Base-by-base conservation (phyloP, 2,329 filamentous ascomycete species). In the Cadophora luteo-olivacea region DNA sequence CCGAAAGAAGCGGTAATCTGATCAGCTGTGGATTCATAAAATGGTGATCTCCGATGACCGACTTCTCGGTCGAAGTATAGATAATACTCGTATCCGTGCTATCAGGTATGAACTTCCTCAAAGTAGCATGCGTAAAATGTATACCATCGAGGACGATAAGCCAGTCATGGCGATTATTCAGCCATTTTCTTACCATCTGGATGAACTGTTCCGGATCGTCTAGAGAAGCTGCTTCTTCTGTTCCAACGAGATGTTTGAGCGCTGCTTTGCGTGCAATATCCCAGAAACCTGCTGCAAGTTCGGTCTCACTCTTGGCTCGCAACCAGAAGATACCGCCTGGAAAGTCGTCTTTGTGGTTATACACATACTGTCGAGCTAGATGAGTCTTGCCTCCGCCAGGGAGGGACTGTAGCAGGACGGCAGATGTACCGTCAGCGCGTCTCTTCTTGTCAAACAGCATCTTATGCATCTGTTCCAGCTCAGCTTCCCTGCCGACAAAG, bases 291-390 rank as follows among this genome's bases (percentile, higher is more conserved):
- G 87, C 85, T 64, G 85, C 85, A 41, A 88, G 82, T 61, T 90
- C 87, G 64, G 86, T 80, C 3, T 82, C 76, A 0, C 86, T 87
- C 71, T 88, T 89, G 9, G 88, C 87, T 61, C 88, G 84, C 19
- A 92, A 84, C 90, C 90, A 92, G 77, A 91, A 92, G 54, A 91
- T 83, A 1, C 90, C 90, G 1, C 89, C 89, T 0, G 86, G 84
- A 72, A 89, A 92, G 69, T 86, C 81, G 4, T 83, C 79, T 45
- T 82, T 85, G 73, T 91, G 85, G 4, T 81, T 78, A 73, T 88
- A 91, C 36, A 91, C 85, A 75, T 92, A 92, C 77, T 92, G 84
- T 3, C 90, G 84, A 33, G 89, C 89, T 16, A 92, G 80, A 73
- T 92, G 89, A 0, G 88, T 89, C 78, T 92, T 92, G 2, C 90